phyloP scores from a whole-genome alignment of 495 filamentous ascomycete species.

The Aspergillus taichungensis region DNA sequence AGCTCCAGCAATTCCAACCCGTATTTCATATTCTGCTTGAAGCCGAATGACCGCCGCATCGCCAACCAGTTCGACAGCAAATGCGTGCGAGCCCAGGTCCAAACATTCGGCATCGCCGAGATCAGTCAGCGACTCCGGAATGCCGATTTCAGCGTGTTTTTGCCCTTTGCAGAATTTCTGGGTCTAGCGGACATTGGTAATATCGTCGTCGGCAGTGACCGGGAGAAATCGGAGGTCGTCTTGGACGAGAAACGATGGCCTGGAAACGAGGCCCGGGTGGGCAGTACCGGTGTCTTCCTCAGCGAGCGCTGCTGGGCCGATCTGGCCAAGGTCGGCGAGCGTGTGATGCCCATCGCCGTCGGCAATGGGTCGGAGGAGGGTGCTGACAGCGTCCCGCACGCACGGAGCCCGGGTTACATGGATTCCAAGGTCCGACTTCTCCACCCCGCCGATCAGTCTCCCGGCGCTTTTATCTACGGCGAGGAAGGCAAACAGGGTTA shows the following conservation, averaged over 20 bases:
- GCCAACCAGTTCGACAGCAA: constrained; percentile 99
- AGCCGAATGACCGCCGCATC: constrained; percentile 94
- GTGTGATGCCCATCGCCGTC: constrained; percentile 46
- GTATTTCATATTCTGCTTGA: constrained; percentile 95
- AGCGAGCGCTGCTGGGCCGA: constrained; percentile 94
- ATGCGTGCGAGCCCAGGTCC: constrained; percentile 87
- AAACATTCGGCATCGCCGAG: constrained; percentile 93
- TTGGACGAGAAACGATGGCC: constrained; percentile 88
- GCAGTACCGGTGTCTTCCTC: constrained; percentile 88
- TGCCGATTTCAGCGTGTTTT: constrained; percentile 90
- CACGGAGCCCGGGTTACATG: constrained; percentile 38
- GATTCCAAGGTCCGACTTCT: constrained; percentile 67
- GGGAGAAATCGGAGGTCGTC: constrained; percentile 82
- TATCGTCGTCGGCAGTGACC: constrained; percentile 81
- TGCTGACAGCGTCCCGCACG: constrained; percentile 31
- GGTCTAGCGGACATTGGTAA: constrained; percentile 77
- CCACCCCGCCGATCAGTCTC: constrained; percentile 46
- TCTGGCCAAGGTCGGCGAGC: constrained; percentile 66
- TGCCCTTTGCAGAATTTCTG: constrained; percentile 93
- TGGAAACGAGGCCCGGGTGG: constrained; percentile 80
- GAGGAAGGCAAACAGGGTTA: constrained; percentile 67
- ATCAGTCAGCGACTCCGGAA: constrained; percentile 88
- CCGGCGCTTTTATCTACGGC: constrained; percentile 55
- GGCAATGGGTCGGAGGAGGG: constrained; percentile 42
- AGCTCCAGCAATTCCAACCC: constrained; percentile 74